Percentiles rank a stretch among this genome's conserved stretches.
phyloP scores from a whole-genome alignment of 441 rosid species.

The Croton setiger region DNA sequence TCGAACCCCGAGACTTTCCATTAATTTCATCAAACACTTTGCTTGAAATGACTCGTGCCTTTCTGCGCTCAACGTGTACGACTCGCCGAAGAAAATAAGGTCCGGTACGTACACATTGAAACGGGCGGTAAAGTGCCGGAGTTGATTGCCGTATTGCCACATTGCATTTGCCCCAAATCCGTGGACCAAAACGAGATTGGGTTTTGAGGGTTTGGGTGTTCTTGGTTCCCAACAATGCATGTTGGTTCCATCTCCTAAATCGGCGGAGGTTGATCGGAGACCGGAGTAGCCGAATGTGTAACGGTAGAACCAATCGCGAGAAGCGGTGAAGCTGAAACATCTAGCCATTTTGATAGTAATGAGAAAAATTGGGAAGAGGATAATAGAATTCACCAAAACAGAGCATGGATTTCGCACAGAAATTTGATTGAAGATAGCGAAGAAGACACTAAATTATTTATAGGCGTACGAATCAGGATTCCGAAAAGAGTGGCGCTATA shows the following conservation, averaged over 20 bases:
- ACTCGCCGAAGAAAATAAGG: slow-evolving; percentile 55
- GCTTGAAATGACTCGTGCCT: slow-evolving; percentile 60
- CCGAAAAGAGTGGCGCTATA: too few species aligned
- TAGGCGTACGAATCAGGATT: too few species aligned
- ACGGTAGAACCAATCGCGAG: slow-evolving; percentile 65
- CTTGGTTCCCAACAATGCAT: slow-evolving; percentile 77
- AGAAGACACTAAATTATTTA: too few species aligned
- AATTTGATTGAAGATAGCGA: too few species aligned
- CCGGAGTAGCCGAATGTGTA: slow-evolving; percentile 56
- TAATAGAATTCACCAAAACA: too few species aligned
- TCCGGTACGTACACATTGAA: slow-evolving; percentile 77
- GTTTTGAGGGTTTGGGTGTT: slow-evolving; percentile 30
- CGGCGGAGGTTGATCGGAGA: slow-evolving; percentile 43
- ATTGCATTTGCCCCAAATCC: slow-evolving; percentile 74
- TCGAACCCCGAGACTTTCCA: slow-evolving; percentile 48
- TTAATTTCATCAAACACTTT: slow-evolving; percentile 37
- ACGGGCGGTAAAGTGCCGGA: slow-evolving; percentile 40
- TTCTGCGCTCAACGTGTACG: slow-evolving; percentile 38
- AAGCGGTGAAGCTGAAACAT: slow-evolving; percentile 74
- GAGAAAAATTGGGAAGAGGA: neutral
- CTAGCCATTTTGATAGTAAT: slow-evolving; percentile 26
- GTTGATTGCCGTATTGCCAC: slow-evolving; percentile 71
- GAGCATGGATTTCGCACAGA: too few species aligned
- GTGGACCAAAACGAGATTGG: slow-evolving; percentile 62
- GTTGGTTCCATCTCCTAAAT: slow-evolving; percentile 49